A percentile compares a stretch with the other conserved stretches of the same genome.
Conservation (phyloP, 495 filamentous ascomycete genomes). For the Penicillium verhagenii region DNA sequence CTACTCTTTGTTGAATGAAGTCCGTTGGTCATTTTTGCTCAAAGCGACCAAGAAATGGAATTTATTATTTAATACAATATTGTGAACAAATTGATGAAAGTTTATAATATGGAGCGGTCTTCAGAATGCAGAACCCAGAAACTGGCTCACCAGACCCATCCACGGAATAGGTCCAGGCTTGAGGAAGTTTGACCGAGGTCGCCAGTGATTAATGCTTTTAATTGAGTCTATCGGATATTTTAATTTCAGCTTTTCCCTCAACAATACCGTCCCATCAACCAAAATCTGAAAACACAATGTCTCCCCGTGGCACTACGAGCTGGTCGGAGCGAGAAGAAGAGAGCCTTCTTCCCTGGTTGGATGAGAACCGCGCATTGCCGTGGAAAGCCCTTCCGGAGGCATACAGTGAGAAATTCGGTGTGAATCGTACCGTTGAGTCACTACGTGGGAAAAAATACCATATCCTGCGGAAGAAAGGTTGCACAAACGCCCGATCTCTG, state of each 20-base stretch:
- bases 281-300: neutral
- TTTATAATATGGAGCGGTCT: too few species aligned
- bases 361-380: constrained; percentile 6
- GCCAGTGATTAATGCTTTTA: neutral
- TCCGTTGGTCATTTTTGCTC: too few species aligned
- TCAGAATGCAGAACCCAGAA: too few species aligned
- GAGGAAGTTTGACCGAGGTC: neutral
- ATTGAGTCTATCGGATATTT: neutral
- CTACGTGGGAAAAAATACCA: constrained; percentile 13
- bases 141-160: neutral
- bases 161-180: neutral
- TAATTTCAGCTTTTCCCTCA: neutral
- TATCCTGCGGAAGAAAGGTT: constrained; percentile 7
- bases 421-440: constrained; percentile 10
- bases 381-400: constrained; percentile 10
- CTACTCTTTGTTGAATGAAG: too few species aligned
- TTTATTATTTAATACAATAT: too few species aligned
- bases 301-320: neutral
- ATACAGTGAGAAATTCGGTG: constrained; percentile 7
- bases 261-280: neutral
- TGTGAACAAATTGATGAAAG: too few species aligned
- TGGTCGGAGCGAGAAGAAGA: constrained; percentile 8
- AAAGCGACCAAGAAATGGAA: too few species aligned
- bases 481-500: neutral
- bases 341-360: constrained; percentile 11